Percentiles rank a stretch among this genome's conserved stretches.
These are phyloP conservation scores for Rhododendron vialii DNA, from an alignment of 148 eudicot species.

Conservation along the genomic window DNA sequence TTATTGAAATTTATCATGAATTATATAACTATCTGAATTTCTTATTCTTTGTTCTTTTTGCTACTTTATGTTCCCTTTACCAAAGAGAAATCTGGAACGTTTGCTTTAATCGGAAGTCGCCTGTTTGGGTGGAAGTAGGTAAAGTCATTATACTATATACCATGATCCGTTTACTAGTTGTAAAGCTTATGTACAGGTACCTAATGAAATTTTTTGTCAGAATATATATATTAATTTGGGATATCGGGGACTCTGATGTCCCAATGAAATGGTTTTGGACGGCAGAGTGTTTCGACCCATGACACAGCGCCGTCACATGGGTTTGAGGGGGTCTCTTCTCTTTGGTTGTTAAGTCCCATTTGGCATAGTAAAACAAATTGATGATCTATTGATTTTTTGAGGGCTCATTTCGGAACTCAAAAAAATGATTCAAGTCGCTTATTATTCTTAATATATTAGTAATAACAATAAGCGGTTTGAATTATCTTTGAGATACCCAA, in stretches of 20 bases:
- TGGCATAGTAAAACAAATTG: background rate
- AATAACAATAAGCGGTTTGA: no score
- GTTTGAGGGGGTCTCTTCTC: background rate
- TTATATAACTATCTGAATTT: background rate
- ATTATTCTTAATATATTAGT: no score
- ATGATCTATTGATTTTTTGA: background rate
- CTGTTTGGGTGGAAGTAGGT: background rate
- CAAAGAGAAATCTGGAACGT: background rate
- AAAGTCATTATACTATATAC: background rate
- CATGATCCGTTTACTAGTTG: constrained; percentile 5
- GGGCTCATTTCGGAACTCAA: no score
- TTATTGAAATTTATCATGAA: background rate
- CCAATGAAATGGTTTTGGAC: no score
- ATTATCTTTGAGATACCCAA: no score
- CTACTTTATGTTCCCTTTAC: no score
- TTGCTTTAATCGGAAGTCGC: background rate
- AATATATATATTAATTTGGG: no score
- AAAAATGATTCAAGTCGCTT: no score
- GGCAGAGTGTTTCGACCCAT: no score
- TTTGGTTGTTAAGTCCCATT: background rate
- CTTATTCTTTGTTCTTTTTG: background rate
- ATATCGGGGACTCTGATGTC: no score
- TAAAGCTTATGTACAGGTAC: background rate
- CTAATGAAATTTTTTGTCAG: constrained; percentile 6
- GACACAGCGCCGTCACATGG: background rate